phyloP scores from a whole-genome alignment of 306 rosid species.

The Leucaena leucocephala region DNA sequence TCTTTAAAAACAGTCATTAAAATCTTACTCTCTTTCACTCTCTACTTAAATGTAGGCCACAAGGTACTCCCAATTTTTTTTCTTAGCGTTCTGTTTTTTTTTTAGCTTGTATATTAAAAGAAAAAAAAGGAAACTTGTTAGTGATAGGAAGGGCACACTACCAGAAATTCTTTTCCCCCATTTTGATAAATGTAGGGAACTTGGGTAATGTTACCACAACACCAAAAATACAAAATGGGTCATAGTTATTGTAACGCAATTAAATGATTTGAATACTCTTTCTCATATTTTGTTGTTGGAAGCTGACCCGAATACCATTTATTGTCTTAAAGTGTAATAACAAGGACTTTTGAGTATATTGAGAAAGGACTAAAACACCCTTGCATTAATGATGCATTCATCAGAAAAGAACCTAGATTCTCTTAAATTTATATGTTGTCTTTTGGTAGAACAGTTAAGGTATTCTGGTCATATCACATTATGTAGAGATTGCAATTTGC shows the following conservation, averaged over 20 bases:
- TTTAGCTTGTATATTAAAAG: neutral
- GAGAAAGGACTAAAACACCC: neutral
- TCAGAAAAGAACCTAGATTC: neutral
- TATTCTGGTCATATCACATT: neutral
- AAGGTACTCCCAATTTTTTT: neutral
- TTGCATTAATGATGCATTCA: neutral
- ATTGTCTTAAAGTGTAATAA: neutral
- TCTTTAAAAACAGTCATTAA: neutral
- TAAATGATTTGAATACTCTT: neutral
- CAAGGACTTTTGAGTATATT: neutral
- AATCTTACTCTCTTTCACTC: neutral
- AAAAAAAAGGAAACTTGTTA: neutral
- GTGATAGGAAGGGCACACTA: neutral
- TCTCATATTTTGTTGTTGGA: neutral
- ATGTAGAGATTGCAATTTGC: neutral
- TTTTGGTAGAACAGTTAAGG: neutral
- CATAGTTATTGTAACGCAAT: neutral
- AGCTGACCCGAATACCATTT: neutral
- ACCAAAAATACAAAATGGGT: neutral
- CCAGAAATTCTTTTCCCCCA: neutral
- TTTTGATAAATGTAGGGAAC: neutral
- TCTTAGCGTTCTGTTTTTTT: neutral
- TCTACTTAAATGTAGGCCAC: neutral
- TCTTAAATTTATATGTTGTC: neutral
- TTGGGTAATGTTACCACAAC: neutral